Conservation (phyloP, 495 filamentous ascomycete genomes). For the Umbilicaria muhlenbergii region DNA sequence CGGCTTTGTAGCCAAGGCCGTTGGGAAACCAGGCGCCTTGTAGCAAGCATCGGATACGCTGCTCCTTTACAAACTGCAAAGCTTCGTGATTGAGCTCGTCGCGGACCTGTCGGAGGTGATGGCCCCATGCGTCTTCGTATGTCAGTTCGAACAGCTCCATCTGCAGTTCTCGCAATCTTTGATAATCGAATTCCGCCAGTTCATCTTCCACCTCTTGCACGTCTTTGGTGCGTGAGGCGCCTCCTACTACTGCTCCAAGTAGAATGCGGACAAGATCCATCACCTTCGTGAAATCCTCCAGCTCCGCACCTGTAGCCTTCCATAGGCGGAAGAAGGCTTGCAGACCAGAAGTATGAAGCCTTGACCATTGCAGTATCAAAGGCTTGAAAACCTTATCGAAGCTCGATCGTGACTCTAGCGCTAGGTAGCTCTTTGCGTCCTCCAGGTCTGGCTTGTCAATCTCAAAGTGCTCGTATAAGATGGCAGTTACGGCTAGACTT, state of each 20-base stretch:
- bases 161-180: slow-evolving; percentile 67
- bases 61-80: slow-evolving; percentile 89
- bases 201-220: slow-evolving; percentile 83
- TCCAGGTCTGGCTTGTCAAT: slow-evolving; percentile 76
- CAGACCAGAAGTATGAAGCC: slow-evolving; percentile 82
- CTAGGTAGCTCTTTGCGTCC: slow-evolving; percentile 60
- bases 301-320: slow-evolving; percentile 71
- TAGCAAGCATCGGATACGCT: slow-evolving; percentile 82
- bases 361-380: slow-evolving; percentile 81
- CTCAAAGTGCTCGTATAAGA: slow-evolving; percentile 91
- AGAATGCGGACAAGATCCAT: slow-evolving; percentile 80
- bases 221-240: slow-evolving; percentile 68
- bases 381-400: slow-evolving; percentile 82
- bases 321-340: slow-evolving; percentile 84
- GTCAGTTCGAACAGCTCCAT: slow-evolving; percentile 86
- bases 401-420: slow-evolving; percentile 60
- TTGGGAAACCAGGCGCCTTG: slow-evolving; percentile 84
- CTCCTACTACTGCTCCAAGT: slow-evolving; percentile 82
- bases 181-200: slow-evolving; percentile 63
- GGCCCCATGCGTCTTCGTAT: slow-evolving; percentile 89
- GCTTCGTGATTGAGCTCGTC: slow-evolving; percentile 87
- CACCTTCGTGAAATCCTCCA: slow-evolving; percentile 82
- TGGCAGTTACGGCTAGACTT: slow-evolving; percentile 72
- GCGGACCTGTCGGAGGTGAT: slow-evolving; percentile 78
- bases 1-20: slow-evolving; percentile 21